A percentile compares a stretch with the other conserved stretches of the same genome.
These are phyloP conservation scores for Aspergillus pseudonomiae DNA, from an alignment of 2,329 filamentous ascomycete genomes.

Conservation along the genomic window DNA sequence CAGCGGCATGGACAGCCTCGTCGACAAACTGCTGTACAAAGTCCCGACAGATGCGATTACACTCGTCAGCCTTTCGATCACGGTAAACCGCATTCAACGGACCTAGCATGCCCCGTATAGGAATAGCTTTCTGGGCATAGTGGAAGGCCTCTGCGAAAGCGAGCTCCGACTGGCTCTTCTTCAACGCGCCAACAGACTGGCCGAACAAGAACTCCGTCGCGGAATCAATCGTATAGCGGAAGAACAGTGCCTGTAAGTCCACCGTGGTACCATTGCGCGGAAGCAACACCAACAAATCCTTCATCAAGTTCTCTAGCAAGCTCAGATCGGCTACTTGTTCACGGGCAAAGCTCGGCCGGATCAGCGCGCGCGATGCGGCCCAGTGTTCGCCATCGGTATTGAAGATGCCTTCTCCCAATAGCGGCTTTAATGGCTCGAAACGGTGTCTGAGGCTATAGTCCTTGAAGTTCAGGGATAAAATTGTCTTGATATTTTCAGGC, in stretches of 20 bases:
- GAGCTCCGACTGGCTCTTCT: constrained; percentile 4
- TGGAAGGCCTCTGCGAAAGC: constrained; percentile 44
- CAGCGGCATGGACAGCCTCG: constrained; percentile 15
- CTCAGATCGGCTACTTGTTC: constrained; percentile 10
- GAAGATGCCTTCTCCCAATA: constrained; percentile 29
- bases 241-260: constrained; percentile 66
- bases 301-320: constrained; percentile 6
- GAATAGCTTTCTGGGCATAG: constrained; percentile 26
- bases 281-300: constrained; percentile 12
- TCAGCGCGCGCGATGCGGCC: constrained; percentile 16
- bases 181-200: constrained; percentile 54
- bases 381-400: constrained; percentile 18
- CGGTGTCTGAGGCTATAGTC: constrained; percentile 51
- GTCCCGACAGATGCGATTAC: constrained; percentile 13
- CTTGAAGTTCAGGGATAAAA: constrained; percentile 55
- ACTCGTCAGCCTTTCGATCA: constrained; percentile 21
- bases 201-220: constrained; percentile 72
- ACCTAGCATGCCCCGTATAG: constrained; percentile 31
- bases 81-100: constrained; percentile 27
- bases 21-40: constrained; percentile 16
- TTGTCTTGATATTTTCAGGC: constrained; percentile 57
- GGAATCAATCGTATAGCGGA: constrained; percentile 67
- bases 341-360: constrained; percentile 24
- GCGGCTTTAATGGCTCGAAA: constrained; percentile 17
- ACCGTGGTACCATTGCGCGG: constrained; percentile 53